phyloP scores from a whole-genome alignment of 805 yeast genomes.

The Pachysolen tannophilus region DNA sequence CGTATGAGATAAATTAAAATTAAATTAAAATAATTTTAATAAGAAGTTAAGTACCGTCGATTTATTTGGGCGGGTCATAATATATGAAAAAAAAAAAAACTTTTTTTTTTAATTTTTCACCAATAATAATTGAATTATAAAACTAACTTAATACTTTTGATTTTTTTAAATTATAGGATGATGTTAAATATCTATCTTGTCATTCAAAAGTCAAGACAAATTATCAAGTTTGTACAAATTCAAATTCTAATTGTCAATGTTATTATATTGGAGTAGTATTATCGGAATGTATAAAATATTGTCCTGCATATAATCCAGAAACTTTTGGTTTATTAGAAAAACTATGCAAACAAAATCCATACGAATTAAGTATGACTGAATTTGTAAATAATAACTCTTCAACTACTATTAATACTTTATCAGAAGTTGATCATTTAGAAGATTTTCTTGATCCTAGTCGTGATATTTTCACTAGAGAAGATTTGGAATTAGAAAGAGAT shows the following conservation, averaged over 20 bases:
- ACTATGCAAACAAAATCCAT: background rate
- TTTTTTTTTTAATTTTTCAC: no score
- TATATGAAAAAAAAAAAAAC: no score
- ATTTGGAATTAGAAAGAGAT: background rate
- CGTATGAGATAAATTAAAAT: constrained; percentile 10
- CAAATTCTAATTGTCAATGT: constrained; percentile 19
- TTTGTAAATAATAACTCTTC: background rate
- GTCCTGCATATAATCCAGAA: constrained; percentile 12
- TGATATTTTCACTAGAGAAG: background rate
- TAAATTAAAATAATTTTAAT: background rate
- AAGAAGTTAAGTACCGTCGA: no score
- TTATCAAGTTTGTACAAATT: constrained; percentile 12
- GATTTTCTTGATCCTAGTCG: background rate
- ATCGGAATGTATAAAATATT: constrained; percentile 16
- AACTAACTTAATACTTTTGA: no score
- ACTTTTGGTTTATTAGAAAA: background rate
- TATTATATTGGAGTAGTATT: constrained; percentile 19
- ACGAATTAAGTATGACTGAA: background rate
- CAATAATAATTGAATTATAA: no score
- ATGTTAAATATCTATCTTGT: constrained; percentile 17
- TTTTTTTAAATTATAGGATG: constrained; percentile 12
- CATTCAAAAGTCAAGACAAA: constrained; percentile 14
- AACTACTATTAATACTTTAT: background rate
- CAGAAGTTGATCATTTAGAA: background rate
- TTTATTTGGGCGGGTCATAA: no score